Evolutionary conservation across 1,284 basidiomycete species (phyloP), one percentile per base, ranked within the genome.

Genomic region (Apiotrichum porosum): DNA sequence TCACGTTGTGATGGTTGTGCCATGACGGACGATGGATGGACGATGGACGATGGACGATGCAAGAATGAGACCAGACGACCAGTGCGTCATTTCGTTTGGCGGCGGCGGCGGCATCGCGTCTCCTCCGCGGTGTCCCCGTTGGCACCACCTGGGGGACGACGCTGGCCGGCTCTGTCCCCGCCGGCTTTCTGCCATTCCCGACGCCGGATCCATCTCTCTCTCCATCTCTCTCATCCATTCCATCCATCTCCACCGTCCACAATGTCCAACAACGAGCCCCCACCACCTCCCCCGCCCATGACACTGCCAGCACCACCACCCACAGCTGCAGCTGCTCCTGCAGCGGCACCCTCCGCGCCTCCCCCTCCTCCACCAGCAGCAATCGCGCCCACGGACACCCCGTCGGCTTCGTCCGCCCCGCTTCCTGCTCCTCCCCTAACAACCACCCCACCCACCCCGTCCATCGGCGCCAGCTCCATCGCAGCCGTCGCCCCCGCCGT

Each of bases 211-310:
- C 42, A 33, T 40, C 17, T 28, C 18, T 15, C 14, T 8, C 23
- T 15, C 31, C 28, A 37, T 17, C 37, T 6, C 12, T 17, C 17
- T 28, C 44, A 23, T 28, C 43, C 21, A 22, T 28, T 17, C 15
- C 23, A 28, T 6, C 10, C 40, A 23, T 22, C n/a, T 8, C n/a
- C 13, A 47, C 44, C 23, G 60, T 65, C 44, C 37, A 71, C 14
- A 53, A 71, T 4, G 68, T 62, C 10, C 53, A 65, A 12, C 51
- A 68, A 23, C 68, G 68, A 43, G 56, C 69, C 3, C 55, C 57
- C 24, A 63, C 63, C 55, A 63, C 66, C 15, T 61, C n/a, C n/a
- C n/a, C n/a, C n/a, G n/a, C n/a, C n/a, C n/a, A n/a, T n/a, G n/a
- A 63, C n/a, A 17, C 63, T 34, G 51, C 57, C 44, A 56, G 59